Conservation (phyloP, 805 yeast species). For the Teunomyces barrocoloradensis region DNA sequence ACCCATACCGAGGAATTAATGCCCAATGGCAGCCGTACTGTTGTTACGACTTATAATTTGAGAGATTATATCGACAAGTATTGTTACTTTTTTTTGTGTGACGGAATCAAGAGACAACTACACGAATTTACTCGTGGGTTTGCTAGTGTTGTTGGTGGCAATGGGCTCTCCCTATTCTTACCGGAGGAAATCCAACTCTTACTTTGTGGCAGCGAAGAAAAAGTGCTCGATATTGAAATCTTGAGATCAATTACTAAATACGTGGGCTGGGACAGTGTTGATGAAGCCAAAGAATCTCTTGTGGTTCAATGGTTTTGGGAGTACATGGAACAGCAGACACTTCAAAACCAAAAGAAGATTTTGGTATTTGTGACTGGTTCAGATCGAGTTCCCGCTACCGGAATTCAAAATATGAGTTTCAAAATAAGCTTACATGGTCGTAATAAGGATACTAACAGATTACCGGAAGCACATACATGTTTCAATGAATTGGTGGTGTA, state of each 20-base stretch:
- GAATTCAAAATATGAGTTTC: conserved; percentile 71
- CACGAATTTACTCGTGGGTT: conserved; percentile 69
- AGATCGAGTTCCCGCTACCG: conserved; percentile 91
- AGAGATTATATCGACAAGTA: conserved; percentile 61
- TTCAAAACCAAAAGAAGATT: conserved; percentile 56
- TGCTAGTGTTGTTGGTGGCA: conserved; percentile 70
- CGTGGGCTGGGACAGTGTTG: conserved; percentile 52
- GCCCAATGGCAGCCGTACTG: conserved; percentile 51
- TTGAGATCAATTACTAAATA: conserved; percentile 74
- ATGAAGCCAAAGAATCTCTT: conserved; percentile 34
- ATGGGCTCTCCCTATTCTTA: conserved; percentile 74
- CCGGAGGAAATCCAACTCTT: conserved; percentile 80
- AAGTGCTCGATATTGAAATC: conserved; percentile 60
- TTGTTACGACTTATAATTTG: conserved; percentile 61
- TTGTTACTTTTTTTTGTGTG: conserved; percentile 57
- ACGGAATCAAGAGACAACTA: conserved; percentile 52
- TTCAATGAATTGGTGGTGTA: conserved; percentile 84
- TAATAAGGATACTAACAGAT: conserved; percentile 40
- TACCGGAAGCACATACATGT: conserved; percentile 92
- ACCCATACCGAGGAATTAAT: conserved; percentile 49
- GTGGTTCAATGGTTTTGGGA: conserved; percentile 88
- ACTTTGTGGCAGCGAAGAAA: conserved; percentile 72
- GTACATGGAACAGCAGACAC: conserved; percentile 48
- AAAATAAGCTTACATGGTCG: conserved; percentile 52
- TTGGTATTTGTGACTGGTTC: conserved; percentile 85